These are phyloP conservation scores for Hypoxylon sp. DNA, from an alignment of 2,329 filamentous ascomycete species.

Conservation along the genomic window DNA sequence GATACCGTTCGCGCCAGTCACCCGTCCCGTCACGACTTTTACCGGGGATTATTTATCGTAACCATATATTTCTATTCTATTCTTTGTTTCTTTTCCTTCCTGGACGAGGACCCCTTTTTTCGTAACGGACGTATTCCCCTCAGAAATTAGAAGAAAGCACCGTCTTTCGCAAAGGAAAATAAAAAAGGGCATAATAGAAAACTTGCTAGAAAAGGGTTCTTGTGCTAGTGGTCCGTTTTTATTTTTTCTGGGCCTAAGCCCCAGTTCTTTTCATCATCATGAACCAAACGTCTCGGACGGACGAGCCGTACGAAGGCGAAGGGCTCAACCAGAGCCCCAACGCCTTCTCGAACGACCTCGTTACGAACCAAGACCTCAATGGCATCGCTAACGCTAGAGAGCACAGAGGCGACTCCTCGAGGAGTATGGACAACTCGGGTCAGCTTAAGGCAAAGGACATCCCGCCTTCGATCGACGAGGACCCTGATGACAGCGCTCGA, in stretches of 20 bases:
- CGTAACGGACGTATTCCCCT: not conserved
- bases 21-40: slow-evolving; percentile 1
- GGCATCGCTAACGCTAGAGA: slow-evolving; percentile 63
- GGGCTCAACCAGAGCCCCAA: slow-evolving; percentile 70
- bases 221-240: slow-evolving; percentile 12
- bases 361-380: slow-evolving; percentile 70
- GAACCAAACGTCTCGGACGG: slow-evolving; percentile 57
- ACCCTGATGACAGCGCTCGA: slow-evolving; percentile 37
- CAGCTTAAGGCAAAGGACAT: slow-evolving; percentile 46
- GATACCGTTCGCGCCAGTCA: slow-evolving; percentile 25
- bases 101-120: slow-evolving; percentile 1
- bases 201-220: slow-evolving; percentile 17
- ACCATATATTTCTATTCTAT: slow-evolving; percentile 8
- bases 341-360: slow-evolving; percentile 67
- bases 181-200: slow-evolving; percentile 5
- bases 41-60: not conserved
- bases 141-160: not conserved
- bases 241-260: slow-evolving; percentile 5
- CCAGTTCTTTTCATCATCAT: slow-evolving; percentile 42
- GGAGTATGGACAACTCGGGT: slow-evolving; percentile 51
- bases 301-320: slow-evolving; percentile 57
- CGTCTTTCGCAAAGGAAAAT: not conserved
- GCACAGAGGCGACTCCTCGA: slow-evolving; percentile 46
- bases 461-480: slow-evolving; percentile 39
- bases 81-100: slow-evolving; percentile 17